These are phyloP conservation scores for Lactarius hengduanensis DNA, from an alignment of 768 basidiomycete genomes.

Conservation along the genomic window DNA sequence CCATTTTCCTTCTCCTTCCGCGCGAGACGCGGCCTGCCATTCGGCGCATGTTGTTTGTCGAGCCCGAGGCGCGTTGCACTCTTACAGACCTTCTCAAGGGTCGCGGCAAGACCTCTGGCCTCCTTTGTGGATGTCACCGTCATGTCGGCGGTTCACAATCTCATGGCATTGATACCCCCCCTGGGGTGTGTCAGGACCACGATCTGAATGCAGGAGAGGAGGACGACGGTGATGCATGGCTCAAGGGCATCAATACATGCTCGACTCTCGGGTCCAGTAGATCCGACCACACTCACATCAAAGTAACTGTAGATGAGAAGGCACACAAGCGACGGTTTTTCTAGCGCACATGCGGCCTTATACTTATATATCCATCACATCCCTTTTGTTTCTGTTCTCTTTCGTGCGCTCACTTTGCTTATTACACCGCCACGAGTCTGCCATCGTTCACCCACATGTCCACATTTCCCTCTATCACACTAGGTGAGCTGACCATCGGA, in stretches of 20 bases:
- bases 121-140: constrained; percentile 75
- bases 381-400: background rate
- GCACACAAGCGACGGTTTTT: constrained; percentile 73
- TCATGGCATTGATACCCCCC: constrained; percentile 45
- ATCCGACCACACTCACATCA: constrained; percentile 67
- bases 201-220: constrained; percentile 63
- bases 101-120: constrained; percentile 64
- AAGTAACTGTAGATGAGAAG: constrained; percentile 73
- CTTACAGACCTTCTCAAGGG: constrained; percentile 89
- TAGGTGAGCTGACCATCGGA: background rate
- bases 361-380: constrained; percentile 19
- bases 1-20: constrained; percentile 93
- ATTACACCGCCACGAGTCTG: background rate
- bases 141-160: constrained; percentile 31
- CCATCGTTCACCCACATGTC: constrained; percentile 12
- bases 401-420: constrained; percentile 9
- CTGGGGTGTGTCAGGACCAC: constrained; percentile 56
- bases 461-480: constrained; percentile 3
- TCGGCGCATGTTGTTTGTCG: constrained; percentile 91
- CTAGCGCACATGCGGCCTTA: constrained; percentile 36
- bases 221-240: constrained; percentile 87
- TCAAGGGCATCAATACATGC: constrained; percentile 71
- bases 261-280: constrained; percentile 42
- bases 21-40: constrained; percentile 88
- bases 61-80: constrained; percentile 86